Conservation (phyloP, 2,329 filamentous ascomycete species). For the Amauroascus verrucosus region DNA sequence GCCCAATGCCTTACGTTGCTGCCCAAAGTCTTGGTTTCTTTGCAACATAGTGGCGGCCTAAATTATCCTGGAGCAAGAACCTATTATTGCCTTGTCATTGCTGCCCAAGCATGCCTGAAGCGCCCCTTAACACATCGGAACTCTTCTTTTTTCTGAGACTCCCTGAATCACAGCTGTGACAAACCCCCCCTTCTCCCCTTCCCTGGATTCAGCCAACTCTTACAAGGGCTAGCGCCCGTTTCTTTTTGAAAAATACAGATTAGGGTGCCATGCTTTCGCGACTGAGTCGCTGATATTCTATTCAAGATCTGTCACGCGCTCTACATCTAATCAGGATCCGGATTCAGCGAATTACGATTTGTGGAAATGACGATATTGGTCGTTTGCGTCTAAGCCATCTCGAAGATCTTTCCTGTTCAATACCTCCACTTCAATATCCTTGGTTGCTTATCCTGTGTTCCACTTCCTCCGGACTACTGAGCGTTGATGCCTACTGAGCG, state of each 20-base stretch:
- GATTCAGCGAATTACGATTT: neutral
- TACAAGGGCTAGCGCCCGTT: constrained; percentile 3
- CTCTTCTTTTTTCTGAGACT: constrained; percentile 4
- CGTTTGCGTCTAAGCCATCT: neutral
- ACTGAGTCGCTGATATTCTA: neutral
- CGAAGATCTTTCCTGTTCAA: constrained; percentile 3
- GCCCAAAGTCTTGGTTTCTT: constrained; percentile 12
- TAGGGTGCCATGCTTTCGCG: neutral
- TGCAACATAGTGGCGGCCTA: constrained; percentile 1
- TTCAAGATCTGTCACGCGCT: constrained; percentile 5
- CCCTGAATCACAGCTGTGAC: constrained; percentile 4
- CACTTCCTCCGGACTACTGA: neutral
- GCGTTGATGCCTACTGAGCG: constrained; percentile 5
- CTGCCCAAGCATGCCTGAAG: constrained; percentile 10
- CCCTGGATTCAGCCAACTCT: neutral
- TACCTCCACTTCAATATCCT: neutral
- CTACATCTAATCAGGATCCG: neutral
- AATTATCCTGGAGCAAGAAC: constrained; percentile 2
- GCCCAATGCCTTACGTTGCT: constrained; percentile 1
- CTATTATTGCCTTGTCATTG: neutral
- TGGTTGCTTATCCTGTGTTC: neutral
- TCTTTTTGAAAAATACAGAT: neutral
- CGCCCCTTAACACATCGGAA: constrained; percentile 5
- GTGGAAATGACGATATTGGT: neutral
- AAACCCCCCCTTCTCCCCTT: constrained; percentile 2